Conservation (phyloP, 495 filamentous ascomycete species). For the Penicillium bovifimosum region DNA sequence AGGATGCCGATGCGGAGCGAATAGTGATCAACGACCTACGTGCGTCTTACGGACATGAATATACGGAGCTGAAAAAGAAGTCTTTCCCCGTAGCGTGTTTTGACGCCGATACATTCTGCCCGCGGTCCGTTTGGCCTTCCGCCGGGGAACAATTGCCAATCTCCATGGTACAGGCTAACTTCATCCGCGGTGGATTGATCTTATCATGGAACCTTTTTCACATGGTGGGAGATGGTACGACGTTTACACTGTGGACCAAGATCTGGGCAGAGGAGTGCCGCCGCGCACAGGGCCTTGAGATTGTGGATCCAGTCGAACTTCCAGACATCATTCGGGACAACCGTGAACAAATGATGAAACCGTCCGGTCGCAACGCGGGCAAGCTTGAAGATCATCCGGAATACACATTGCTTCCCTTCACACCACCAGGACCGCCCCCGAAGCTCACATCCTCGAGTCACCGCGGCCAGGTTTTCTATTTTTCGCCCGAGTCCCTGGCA, state of each 20-base stretch:
- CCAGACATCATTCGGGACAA: conserved; percentile 15
- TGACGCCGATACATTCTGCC: conserved; percentile 26
- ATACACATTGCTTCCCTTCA: conserved; percentile 27
- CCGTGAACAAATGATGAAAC: conserved; percentile 23
- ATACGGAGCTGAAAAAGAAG: conserved; percentile 27
- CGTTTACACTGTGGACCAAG: conserved; percentile 27
- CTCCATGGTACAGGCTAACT: conserved; percentile 33
- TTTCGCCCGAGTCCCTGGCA: conserved; percentile 23
- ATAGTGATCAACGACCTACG: conserved; percentile 30
- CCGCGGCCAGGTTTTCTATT: conserved; percentile 28
- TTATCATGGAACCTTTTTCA: conserved; percentile 27
- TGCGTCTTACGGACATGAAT: conserved; percentile 15
- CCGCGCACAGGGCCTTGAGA: conserved; percentile 22
- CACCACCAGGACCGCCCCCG: conserved; percentile 24
- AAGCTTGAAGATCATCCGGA: conserved; percentile 29
- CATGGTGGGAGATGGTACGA: conserved; percentile 30
- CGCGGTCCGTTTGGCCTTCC: conserved; percentile 26
- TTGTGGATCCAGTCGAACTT: conserved; percentile 17
- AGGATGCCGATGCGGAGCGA: conserved; percentile 3
- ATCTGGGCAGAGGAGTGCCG: conserved; percentile 36
- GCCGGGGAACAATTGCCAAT: conserved; percentile 25
- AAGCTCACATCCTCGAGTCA: conserved; percentile 28
- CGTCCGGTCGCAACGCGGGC: conserved; percentile 22
- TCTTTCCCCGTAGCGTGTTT: conserved; percentile 29
- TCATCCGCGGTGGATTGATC: conserved; percentile 28